phyloP scores from a whole-genome alignment of 2,329 filamentous ascomycete genomes.

The Fusarium devonianum region DNA sequence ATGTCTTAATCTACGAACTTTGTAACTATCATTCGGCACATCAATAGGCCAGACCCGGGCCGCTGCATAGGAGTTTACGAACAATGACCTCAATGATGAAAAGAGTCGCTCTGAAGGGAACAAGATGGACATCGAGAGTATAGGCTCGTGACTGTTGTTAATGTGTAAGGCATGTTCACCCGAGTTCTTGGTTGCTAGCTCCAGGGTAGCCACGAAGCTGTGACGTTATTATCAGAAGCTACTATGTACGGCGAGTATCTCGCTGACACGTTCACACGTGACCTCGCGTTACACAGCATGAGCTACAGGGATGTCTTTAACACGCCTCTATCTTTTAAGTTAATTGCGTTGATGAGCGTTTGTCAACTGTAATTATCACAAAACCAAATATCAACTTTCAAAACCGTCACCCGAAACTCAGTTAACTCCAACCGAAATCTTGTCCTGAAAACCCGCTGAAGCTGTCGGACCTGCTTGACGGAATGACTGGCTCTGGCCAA shows the following conservation, averaged over 20 bases:
- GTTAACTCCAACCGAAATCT: conserved; percentile 15
- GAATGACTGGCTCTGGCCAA: conserved; percentile 33
- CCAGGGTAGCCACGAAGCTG: conserved; percentile 6
- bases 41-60: neutral
- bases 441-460: conserved; percentile 14
- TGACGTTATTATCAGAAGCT: neutral
- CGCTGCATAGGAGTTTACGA: neutral
- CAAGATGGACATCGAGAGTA: neutral
- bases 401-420: conserved; percentile 37
- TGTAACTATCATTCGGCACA: neutral
- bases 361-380: conserved; percentile 14
- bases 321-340: conserved; percentile 17
- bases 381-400: conserved; percentile 23
- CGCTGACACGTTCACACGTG: conserved; percentile 39
- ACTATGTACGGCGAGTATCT: neutral
- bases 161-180: no score
- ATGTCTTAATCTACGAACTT: no score
- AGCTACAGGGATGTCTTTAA: conserved; percentile 31
- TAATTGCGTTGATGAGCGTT: conserved; percentile 9
- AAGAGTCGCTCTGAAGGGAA: neutral
- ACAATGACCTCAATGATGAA: neutral
- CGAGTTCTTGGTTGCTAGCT: no score
- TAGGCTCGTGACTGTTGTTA: no score
- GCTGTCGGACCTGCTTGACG: conserved; percentile 15
- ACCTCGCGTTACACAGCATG: conserved; percentile 31